Conservation (phyloP, 257 asterid genomes). For the Plantago elongata region DNA sequence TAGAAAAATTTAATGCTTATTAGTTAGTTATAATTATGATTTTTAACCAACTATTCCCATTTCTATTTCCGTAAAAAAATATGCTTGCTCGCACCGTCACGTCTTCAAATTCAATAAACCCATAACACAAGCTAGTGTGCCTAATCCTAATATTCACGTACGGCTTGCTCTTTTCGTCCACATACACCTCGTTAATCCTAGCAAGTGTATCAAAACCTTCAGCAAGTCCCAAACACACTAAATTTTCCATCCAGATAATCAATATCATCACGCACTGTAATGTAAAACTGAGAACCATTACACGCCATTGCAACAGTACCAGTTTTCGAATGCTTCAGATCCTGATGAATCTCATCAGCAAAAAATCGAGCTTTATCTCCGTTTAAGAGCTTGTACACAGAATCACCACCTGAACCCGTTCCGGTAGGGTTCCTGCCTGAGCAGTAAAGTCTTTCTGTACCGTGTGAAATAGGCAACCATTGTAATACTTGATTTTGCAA, state of each 20-base stretch:
- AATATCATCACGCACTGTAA: slow-evolving; percentile 85
- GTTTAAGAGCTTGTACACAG: slow-evolving; percentile 83
- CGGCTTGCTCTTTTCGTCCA: slow-evolving; percentile 71
- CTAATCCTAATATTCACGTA: slow-evolving; percentile 89
- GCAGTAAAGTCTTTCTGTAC: slow-evolving; percentile 91
- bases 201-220: slow-evolving; percentile 85
- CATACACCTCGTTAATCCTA: slow-evolving; percentile 86
- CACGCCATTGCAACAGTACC: slow-evolving; percentile 96
- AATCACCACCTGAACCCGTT: slow-evolving; percentile 92
- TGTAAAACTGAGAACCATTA: slow-evolving; percentile 86
- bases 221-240: slow-evolving; percentile 88
- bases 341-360: slow-evolving; percentile 90
- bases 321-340: slow-evolving; percentile 71
- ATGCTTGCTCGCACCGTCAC: too few relatives aligned
- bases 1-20: too few relatives aligned
- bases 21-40: too few relatives aligned
- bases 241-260: slow-evolving; percentile 97
- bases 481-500: slow-evolving; percentile 90
- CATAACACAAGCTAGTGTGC: too few relatives aligned
- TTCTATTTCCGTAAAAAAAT: too few relatives aligned
- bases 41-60: too few relatives aligned
- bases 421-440: slow-evolving; percentile 98
- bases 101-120: too few relatives aligned
- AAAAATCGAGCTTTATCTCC: slow-evolving; percentile 98
- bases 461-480: slow-evolving; percentile 91